Evolutionary conservation across 1,284 basidiomycete genomes (phyloP), one percentile per base, ranked within the genome.

Genomic region (Xanthoconium separans): DNA sequence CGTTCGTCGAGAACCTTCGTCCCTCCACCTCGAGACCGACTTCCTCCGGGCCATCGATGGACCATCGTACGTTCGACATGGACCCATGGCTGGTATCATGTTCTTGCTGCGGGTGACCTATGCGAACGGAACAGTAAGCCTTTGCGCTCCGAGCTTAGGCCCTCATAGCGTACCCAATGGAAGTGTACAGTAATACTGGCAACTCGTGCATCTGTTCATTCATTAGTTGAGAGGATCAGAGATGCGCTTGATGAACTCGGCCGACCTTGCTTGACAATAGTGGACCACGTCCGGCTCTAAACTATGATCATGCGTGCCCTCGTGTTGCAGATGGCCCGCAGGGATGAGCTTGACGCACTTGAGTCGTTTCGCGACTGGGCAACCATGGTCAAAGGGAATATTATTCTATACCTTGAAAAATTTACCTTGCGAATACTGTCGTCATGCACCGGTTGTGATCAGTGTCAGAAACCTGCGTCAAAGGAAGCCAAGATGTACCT

Each of bases 31-130:
- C 83, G 3, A 84, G 55, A 16, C 70, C 65, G 29, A 55, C 60
- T 29, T 73, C 63, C 18, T 82, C 77, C 3, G 73, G 70, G 0
- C 76, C 78, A 44, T 83, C 79, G 6, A 85, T 61, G 1, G 77
- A 67, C 83, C 83, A 86, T 24, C 71, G 70, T 0, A 77, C 79
- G 39, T 69, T 72, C 1, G 80, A 77, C 84, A 85, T 85, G 2
- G 79, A 83, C 4, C 83, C 84, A 55, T 85, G 83, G 29, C 74
- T 70, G 0, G 83, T 85, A 41, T 82, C 79, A 51, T 85, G 84
- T 47, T 82, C 77, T 51, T 76, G 70, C 58, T 85, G 80, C 0
- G 77, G 51, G 59, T 85, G 84, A 0, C 80, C 83, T 85, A 49
- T 49, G 43, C 24, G 2, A 45, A 50, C 30, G 41, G 24, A 42